These are phyloP conservation scores for Backusella luteola DNA, from an alignment of 192 early-diverging fungal species.

Conservation along the genomic window DNA sequence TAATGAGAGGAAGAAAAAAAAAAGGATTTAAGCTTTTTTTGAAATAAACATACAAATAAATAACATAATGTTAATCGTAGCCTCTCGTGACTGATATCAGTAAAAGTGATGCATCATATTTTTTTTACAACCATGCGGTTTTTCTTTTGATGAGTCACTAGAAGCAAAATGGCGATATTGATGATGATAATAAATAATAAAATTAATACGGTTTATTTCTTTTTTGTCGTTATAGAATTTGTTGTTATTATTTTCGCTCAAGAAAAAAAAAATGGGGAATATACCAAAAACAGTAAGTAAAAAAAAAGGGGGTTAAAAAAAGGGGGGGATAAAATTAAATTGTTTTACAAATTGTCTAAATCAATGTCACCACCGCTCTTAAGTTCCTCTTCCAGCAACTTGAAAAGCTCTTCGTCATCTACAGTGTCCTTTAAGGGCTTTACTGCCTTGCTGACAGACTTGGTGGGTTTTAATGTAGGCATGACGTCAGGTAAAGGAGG, in stretches of 20 bases:
- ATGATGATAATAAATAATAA: neutral
- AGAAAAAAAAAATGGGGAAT: neutral
- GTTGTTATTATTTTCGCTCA: neutral
- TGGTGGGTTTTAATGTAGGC: conserved; percentile 9
- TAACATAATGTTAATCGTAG: neutral
- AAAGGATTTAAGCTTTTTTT: neutral
- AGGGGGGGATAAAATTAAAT: neutral
- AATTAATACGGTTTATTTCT: neutral
- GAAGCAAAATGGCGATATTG: too few species aligned
- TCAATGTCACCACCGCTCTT: neutral
- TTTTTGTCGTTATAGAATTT: neutral
- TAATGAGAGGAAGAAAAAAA: neutral
- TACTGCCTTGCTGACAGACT: neutral
- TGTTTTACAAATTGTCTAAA: neutral
- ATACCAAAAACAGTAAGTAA: neutral
- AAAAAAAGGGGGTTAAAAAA: neutral
- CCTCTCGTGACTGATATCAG: neutral
- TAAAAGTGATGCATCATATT: neutral
- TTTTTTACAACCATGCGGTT: neutral
- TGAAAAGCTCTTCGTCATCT: conserved; percentile 29
- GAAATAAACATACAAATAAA: neutral
- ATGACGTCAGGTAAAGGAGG: conserved; percentile 16
- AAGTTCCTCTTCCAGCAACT: conserved; percentile 25
- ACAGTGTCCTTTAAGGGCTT: conserved; percentile 8
- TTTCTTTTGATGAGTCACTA: neutral